phyloP scores from a whole-genome alignment of 2,329 filamentous ascomycete species.

The Trichophyton rubrum region DNA sequence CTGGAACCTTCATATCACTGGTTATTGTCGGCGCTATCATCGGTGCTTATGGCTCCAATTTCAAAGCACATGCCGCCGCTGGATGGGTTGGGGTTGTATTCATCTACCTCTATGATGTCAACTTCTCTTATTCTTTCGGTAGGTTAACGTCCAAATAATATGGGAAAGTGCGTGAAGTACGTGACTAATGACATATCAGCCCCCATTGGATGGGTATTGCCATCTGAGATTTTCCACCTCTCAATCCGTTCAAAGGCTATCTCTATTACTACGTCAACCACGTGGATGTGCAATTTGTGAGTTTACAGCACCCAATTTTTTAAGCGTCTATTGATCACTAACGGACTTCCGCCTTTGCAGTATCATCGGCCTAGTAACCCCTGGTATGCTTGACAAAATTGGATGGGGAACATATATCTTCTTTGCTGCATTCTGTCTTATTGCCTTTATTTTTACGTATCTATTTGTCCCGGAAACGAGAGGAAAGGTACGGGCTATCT shows the following conservation, averaged over 20 bases:
- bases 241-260: slow-evolving; percentile 28
- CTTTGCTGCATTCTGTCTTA: slow-evolving; percentile 27
- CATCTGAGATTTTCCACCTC: slow-evolving; percentile 29
- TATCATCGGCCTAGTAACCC: slow-evolving; percentile 27
- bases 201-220: slow-evolving; percentile 29
- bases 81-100: slow-evolving; percentile 29
- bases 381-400: slow-evolving; percentile 27
- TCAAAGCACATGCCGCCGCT: slow-evolving; percentile 21
- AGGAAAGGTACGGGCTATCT: slow-evolving; percentile 21
- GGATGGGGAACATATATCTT: slow-evolving; percentile 31
- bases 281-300: slow-evolving; percentile 31
- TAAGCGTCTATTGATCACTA: background rate
- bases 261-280: slow-evolving; percentile 28
- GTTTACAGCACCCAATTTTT: slow-evolving; percentile 7
- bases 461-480: slow-evolving; percentile 27
- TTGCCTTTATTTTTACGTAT: slow-evolving; percentile 25
- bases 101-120: slow-evolving; percentile 29
- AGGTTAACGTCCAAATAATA: slow-evolving; percentile 6
- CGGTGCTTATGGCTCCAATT: slow-evolving; percentile 21
- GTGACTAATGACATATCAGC: slow-evolving; percentile 14
- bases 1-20: slow-evolving; percentile 25
- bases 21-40: slow-evolving; percentile 27
- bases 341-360: slow-evolving; percentile 10
- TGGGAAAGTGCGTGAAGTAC: background rate
- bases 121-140: slow-evolving; percentile 30